Evolutionary conservation across 768 basidiomycete genomes (phyloP).

Genomic region (Tricholomella constricta): DNA sequence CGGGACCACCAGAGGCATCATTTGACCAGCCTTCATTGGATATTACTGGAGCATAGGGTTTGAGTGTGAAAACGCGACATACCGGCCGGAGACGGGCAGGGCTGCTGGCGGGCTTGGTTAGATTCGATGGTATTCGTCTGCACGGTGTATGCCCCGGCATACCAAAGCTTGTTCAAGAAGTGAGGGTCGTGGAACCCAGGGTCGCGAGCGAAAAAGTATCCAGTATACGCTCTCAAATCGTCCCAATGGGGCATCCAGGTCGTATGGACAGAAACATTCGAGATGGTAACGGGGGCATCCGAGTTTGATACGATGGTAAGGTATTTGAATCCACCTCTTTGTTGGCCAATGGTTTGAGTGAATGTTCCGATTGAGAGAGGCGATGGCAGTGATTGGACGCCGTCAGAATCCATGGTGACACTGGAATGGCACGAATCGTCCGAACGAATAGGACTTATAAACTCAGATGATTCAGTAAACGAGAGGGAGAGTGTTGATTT

Average conservation of each 20-base stretch:
- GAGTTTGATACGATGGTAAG: slow-evolving; percentile 46
- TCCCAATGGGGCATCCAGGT: slow-evolving; percentile 53
- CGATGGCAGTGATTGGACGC: slow-evolving; percentile 32
- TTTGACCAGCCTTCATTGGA: slow-evolving; percentile 44
- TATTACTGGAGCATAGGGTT: not conserved
- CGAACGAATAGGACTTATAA: slow-evolving; percentile 44
- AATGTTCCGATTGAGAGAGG: slow-evolving; percentile 30
- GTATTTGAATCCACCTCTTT: slow-evolving; percentile 51
- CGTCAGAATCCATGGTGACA: slow-evolving; percentile 31
- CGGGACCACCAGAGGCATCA: slow-evolving; percentile 47
- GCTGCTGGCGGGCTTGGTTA: slow-evolving; percentile 34
- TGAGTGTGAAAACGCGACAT: not conserved
- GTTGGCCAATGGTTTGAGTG: slow-evolving; percentile 37
- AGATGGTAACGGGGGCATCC: slow-evolving; percentile 38
- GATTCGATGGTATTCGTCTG: slow-evolving; percentile 49
- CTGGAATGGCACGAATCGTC: slow-evolving; percentile 39
- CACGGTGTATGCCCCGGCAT: slow-evolving; percentile 56
- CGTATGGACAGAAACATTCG: slow-evolving; percentile 43
- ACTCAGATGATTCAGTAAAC: slow-evolving; percentile 51
- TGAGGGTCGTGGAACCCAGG: slow-evolving; percentile 42
- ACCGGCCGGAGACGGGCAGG: slow-evolving; percentile 28
- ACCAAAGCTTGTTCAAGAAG: slow-evolving; percentile 55
- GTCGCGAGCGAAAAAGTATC: slow-evolving; percentile 48
- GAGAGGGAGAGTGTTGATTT: slow-evolving; percentile 43
- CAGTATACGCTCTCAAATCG: slow-evolving; percentile 45